These are phyloP conservation scores for Biscutella laevigata DNA, from an alignment of 441 rosid species.

Conservation along the genomic window DNA sequence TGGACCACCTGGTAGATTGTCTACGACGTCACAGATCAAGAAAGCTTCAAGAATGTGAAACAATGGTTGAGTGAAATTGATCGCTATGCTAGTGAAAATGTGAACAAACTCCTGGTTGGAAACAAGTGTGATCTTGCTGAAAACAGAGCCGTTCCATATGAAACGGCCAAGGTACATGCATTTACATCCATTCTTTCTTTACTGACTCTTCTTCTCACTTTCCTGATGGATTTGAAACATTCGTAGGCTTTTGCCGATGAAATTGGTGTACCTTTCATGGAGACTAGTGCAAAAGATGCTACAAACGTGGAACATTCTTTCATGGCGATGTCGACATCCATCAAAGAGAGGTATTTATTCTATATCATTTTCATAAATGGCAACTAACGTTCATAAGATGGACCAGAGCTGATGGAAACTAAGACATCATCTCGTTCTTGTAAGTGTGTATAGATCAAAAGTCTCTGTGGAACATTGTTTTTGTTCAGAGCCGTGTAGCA, in stretches of 20 bases:
- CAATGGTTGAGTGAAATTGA: conserved; percentile 58
- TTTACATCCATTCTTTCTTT: neutral
- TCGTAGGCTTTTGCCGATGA: conserved; percentile 49
- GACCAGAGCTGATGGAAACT: neutral
- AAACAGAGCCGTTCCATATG: conserved; percentile 44
- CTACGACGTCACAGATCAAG: conserved; percentile 56
- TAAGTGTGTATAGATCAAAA: neutral
- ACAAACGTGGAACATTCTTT: conserved; percentile 49
- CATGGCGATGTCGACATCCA: conserved; percentile 51
- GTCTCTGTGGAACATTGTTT: no score
- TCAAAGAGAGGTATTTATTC: conserved; percentile 36
- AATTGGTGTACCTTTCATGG: conserved; percentile 57
- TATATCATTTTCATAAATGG: neutral
- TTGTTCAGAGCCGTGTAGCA: neutral
- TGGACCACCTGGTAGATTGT: conserved; percentile 44
- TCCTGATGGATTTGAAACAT: neutral
- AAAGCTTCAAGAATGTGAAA: conserved; percentile 57
- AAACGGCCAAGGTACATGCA: conserved; percentile 46
- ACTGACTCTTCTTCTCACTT: neutral
- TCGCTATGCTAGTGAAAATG: conserved; percentile 52
- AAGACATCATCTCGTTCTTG: neutral
- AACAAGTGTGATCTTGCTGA: conserved; percentile 51
- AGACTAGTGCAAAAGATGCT: conserved; percentile 52
- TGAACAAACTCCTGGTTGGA: conserved; percentile 55
- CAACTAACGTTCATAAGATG: neutral